Evolutionary conservation across 2,329 filamentous ascomycete species (phyloP).

Genomic region (Sphaerulina populicola): DNA sequence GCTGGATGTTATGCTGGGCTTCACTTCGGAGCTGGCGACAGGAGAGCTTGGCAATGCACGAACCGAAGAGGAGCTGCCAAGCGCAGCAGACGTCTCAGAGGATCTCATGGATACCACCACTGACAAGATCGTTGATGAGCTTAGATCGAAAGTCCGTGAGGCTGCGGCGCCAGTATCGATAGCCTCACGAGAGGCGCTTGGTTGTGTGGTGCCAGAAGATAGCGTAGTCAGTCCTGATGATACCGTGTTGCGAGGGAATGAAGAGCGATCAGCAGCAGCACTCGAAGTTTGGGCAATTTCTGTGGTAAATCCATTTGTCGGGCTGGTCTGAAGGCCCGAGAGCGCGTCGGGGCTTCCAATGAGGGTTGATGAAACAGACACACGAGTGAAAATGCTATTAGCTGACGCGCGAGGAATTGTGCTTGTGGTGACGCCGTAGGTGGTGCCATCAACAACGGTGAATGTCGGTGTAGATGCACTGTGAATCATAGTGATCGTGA

Average conservation of each 20-base stretch:
- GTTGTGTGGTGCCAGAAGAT: not conserved
- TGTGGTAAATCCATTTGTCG: not conserved
- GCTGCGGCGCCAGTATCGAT: not conserved
- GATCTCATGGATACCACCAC: too few species aligned
- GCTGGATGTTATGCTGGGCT: too few species aligned
- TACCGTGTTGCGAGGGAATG: not conserved
- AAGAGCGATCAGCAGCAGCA: not conserved
- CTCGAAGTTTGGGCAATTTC: not conserved
- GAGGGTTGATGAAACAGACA: not conserved
- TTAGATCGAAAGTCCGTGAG: not conserved
- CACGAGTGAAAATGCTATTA: slow-evolving; percentile 3
- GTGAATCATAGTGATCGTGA: slow-evolving; percentile 6
- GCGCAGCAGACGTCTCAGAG: too few species aligned
- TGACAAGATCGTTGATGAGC: not conserved
- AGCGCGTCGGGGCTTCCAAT: not conserved
- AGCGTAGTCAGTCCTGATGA: not conserved
- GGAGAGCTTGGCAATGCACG: too few species aligned
- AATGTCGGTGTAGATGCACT: slow-evolving; percentile 8
- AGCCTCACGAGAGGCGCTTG: not conserved
- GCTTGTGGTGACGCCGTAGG: not conserved
- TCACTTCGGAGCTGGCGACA: too few species aligned
- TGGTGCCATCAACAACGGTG: slow-evolving; percentile 8
- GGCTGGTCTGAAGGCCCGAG: not conserved
- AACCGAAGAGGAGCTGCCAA: too few species aligned
- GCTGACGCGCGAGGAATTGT: not conserved